Evolutionary conservation across 2,329 filamentous ascomycete genomes (phyloP).

Genomic region (Aureobasidium subglaciale): DNA sequence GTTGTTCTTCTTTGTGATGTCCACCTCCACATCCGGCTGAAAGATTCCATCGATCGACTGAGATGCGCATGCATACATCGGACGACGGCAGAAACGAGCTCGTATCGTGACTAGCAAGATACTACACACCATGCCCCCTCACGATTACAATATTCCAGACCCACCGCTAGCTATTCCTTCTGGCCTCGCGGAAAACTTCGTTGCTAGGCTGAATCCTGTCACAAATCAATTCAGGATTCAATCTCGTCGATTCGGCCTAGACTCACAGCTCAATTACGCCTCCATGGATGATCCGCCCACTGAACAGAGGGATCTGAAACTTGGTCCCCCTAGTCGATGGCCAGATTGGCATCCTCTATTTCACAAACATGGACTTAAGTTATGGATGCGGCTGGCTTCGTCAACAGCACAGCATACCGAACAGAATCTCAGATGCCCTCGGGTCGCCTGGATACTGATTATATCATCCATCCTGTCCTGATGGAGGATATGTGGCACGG

Average conservation of each 20-base stretch:
- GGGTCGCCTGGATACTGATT: too few species aligned
- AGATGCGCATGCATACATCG: background rate
- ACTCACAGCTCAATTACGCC: background rate
- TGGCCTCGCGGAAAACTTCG: background rate
- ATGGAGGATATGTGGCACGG: background rate
- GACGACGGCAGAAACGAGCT: too few species aligned
- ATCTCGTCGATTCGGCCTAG: background rate
- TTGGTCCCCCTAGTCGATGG: background rate
- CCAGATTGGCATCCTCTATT: conserved; percentile 7
- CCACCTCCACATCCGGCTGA: background rate
- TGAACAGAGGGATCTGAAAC: background rate
- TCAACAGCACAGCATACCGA: background rate
- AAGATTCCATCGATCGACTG: background rate
- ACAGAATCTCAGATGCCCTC: background rate
- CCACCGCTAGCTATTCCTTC: background rate
- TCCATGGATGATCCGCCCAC: background rate
- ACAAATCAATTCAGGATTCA: background rate
- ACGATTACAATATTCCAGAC: background rate
- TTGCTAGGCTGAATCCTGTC: background rate
- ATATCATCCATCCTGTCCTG: background rate
- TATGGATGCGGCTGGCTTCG: background rate
- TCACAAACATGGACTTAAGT: background rate
- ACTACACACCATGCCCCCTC: too few species aligned
- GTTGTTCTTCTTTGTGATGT: background rate
- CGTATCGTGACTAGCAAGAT: too few species aligned